Percentiles rank a stretch among this genome's conserved stretches.
Conservation (phyloP, 2,329 filamentous ascomycete species). For the Calonectria pteridis region DNA sequence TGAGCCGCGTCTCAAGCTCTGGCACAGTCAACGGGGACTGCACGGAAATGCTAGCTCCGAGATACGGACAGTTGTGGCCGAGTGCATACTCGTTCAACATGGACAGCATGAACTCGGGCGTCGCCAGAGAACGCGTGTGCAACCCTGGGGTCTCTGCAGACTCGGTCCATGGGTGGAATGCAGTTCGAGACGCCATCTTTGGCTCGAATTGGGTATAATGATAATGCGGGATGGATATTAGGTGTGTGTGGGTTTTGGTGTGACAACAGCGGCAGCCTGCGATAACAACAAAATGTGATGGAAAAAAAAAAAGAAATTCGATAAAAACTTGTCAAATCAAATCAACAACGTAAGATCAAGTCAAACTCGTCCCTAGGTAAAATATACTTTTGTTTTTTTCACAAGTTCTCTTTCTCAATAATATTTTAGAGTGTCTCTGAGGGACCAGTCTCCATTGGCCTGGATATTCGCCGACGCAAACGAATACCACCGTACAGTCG, state of each 20-base stretch:
- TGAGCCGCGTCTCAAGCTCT: neutral
- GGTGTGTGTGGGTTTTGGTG: neutral
- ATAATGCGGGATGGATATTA: neutral
- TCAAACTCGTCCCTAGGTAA: neutral
- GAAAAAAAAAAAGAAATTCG: neutral
- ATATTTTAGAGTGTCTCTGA: neutral
- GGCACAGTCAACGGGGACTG: neutral
- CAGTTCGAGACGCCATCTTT: conserved; percentile 7
- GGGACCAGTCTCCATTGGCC: neutral
- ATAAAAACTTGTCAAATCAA: neutral
- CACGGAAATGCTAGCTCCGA: conserved; percentile 2
- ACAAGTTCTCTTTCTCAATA: neutral
- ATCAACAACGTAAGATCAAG: neutral
- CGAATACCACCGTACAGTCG: neutral
- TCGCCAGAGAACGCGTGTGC: conserved; percentile 16
- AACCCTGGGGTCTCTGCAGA: neutral
- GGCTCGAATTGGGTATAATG: neutral
- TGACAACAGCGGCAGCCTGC: neutral
- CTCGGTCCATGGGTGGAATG: conserved; percentile 20
- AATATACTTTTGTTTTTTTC: neutral
- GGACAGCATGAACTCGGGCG: conserved; percentile 21
- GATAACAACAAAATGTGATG: neutral
- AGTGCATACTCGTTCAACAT: conserved; percentile 23
- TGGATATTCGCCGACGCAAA: neutral
- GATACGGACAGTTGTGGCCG: conserved; percentile 20